Base-by-base conservation (phyloP, 2,329 filamentous ascomycete species). In the Colletotrichum abscissum region DNA sequence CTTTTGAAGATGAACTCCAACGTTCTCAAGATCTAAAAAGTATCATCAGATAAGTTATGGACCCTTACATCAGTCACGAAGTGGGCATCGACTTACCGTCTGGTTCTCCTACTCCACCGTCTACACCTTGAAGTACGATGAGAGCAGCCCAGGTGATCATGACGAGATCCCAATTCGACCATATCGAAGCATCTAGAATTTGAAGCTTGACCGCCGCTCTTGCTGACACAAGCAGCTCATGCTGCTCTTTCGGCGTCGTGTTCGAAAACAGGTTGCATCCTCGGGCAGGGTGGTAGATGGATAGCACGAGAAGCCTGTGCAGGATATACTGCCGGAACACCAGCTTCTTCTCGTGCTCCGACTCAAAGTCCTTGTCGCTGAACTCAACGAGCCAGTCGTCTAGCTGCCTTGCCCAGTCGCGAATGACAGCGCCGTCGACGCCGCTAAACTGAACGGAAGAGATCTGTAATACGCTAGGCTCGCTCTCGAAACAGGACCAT, bases 91-190 rank as follows among this genome's bases (percentile, higher is more conserved):
- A 58, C 76, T 76, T 75, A 83, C 82, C 82, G 30, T 83, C 81
- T 2, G 78, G 73, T 64, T 85, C 82, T 0, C 82, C 82, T 11
- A 82, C 80, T 0, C 83, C 83, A 1, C 81, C 82, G 69, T 85
- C 82, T 3, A 84, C 78, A 2, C 80, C 84, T 72, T 85, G 83
- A 1, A 86, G 75, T 1, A 85, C 82, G n/a, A 85, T 82, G 9
- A 85, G 76, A 2, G 84, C 83, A 6, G 84, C 84, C 84, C 83
- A 85, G 0, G 84, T 84, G 63, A 86, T 86, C 75, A 86, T 83
- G 24, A 85, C 80, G 0, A 85, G 76, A 55, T 85, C 84, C 80
- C 82, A 86, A 57, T 85, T 85, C 4, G 82, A 80, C 84, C 84
- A 85, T 67, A 85, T 85, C 1, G 81, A 80, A 26, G 80, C 76